phyloP scores from a whole-genome alignment of 345 rosid species.

The Gossypium stocksii region DNA sequence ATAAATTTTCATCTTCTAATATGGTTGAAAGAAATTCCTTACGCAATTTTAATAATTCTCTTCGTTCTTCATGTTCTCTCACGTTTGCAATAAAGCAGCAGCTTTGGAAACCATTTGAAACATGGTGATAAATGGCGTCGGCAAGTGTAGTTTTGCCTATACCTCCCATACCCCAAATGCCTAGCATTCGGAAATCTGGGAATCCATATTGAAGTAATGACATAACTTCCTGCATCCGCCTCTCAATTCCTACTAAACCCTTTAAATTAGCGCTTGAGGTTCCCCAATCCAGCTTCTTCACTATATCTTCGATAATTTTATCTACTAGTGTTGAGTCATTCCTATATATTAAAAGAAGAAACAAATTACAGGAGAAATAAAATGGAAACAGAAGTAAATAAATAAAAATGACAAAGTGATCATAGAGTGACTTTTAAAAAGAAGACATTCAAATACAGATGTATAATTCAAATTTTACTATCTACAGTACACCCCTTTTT shows the following conservation, averaged over 20 bases:
- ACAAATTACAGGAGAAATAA: background rate
- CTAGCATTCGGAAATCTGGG: constrained; percentile 24
- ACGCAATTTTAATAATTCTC: too few relatives aligned
- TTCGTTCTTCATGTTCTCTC: background rate
- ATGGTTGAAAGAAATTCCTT: too few relatives aligned
- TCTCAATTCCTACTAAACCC: background rate
- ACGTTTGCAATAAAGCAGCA: too few relatives aligned
- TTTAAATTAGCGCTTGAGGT: background rate
- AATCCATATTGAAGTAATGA: background rate
- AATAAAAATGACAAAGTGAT: too few relatives aligned
- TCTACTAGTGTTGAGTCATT: constrained; percentile 28
- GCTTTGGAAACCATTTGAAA: too few relatives aligned
- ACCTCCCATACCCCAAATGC: constrained; percentile 50
- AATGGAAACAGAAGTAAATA: too few relatives aligned
- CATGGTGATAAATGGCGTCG: too few relatives aligned
- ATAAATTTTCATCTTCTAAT: too few relatives aligned
- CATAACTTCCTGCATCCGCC: background rate
- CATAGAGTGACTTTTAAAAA: too few relatives aligned
- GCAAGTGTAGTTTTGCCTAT: constrained; percentile 23
- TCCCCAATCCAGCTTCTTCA: constrained; percentile 20
- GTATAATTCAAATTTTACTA: too few relatives aligned
- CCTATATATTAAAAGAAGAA: constrained; percentile 9
- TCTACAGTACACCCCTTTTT: too few relatives aligned
- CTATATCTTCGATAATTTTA: constrained; percentile 19
- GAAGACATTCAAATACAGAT: background rate